Percentiles rank a stretch among this genome's conserved stretches.
phyloP scores from a whole-genome alignment of 768 basidiomycete genomes.

The Butyriboletus loyo region DNA sequence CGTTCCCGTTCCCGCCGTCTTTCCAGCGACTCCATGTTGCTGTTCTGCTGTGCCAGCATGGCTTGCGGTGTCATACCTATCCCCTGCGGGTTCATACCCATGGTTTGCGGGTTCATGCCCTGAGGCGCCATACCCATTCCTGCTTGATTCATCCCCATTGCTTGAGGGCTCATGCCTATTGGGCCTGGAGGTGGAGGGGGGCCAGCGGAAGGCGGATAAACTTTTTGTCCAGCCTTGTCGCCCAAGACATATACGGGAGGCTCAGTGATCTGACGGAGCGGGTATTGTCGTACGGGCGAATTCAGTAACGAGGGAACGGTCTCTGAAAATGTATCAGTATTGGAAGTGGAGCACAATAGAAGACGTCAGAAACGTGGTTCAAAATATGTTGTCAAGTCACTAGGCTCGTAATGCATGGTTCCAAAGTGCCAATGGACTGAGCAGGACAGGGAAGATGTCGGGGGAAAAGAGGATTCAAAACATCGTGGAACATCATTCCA shows the following conservation, averaged over 20 bases:
- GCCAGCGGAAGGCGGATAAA: constrained; percentile 34
- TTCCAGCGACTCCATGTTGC: constrained; percentile 68
- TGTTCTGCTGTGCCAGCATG: constrained; percentile 72
- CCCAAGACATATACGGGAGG: constrained; percentile 68
- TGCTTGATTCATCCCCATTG: constrained; percentile 24
- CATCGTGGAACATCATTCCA: background rate
- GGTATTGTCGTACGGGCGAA: constrained; percentile 67
- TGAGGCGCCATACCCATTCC: constrained; percentile 25
- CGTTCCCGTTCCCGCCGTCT: constrained; percentile 60
- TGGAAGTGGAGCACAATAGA: constrained; percentile 9
- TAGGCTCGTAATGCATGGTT: background rate
- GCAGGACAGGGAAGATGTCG: background rate
- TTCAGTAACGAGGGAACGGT: constrained; percentile 56
- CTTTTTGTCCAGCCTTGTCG: constrained; percentile 71
- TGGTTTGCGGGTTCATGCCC: constrained; percentile 23
- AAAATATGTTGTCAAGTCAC: background rate
- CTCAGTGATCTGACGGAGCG: constrained; percentile 64
- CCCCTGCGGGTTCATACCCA: constrained; percentile 22
- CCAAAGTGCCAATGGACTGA: background rate
- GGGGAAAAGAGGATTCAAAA: background rate
- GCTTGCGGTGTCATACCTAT: constrained; percentile 45
- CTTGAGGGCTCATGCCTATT: constrained; percentile 26
- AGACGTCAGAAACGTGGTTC: background rate
- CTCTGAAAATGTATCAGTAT: constrained; percentile 37
- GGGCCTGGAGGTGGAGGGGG: constrained; percentile 31